Conservation (phyloP, 768 basidiomycete species). For the Amanita rimosa region DNA sequence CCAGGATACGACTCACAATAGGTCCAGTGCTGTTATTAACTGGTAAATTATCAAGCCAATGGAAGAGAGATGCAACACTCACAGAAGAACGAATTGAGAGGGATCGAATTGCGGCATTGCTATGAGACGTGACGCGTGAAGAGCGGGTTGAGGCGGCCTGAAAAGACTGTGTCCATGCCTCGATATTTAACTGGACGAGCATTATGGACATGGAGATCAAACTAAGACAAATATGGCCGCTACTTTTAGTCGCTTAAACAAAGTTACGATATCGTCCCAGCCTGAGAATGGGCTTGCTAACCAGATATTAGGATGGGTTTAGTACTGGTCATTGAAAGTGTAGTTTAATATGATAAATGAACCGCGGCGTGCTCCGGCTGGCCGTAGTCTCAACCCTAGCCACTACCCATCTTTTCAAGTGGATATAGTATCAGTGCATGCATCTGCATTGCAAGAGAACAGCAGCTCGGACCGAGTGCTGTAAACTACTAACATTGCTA, state of each 20-base stretch:
- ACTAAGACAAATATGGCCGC: constrained; percentile 2
- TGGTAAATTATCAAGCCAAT: neutral
- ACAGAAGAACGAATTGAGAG: constrained; percentile 3
- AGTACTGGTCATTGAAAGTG: neutral
- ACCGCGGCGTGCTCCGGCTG: neutral
- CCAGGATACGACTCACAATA: neutral
- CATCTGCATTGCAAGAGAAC: neutral
- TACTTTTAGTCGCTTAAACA: neutral
- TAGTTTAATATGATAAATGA: neutral
- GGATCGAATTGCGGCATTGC: constrained; percentile 1
- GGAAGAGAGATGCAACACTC: neutral
- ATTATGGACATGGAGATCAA: neutral
- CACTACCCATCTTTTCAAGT: no score
- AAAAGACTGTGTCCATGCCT: neutral
- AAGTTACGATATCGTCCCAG: neutral
- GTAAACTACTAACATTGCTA: neutral
- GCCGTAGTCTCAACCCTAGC: no score
- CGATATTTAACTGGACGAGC: constrained; percentile 1
- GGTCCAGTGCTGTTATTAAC: constrained; percentile 1
- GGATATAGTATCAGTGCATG: no score
- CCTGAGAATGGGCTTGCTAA: neutral
- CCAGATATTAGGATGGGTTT: neutral
- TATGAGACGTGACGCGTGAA: neutral
- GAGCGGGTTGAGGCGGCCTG: neutral
- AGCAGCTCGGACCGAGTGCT: neutral